A percentile compares a stretch with the other conserved stretches of the same genome.
These are phyloP conservation scores for Colletotrichum chrysophilum DNA, from an alignment of 2,329 filamentous ascomycete genomes.

Conservation along the genomic window DNA sequence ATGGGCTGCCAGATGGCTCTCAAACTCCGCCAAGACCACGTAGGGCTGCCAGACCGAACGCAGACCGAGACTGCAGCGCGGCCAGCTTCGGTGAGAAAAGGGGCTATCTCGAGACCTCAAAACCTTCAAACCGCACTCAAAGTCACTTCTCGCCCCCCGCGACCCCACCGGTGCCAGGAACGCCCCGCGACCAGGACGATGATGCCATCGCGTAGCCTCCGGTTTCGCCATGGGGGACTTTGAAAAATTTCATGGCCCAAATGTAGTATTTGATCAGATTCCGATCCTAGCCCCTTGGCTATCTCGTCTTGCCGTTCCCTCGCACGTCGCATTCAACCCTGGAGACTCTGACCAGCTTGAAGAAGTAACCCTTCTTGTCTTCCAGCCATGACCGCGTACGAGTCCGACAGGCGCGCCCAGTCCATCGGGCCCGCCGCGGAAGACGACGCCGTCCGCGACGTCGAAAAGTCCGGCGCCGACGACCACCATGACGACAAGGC, in stretches of 20 bases:
- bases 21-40: not conserved
- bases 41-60: not conserved
- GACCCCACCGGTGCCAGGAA: slow-evolving; percentile 1
- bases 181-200: slow-evolving; percentile 4
- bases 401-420: not conserved
- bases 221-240: not conserved
- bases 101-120: not conserved
- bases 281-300: not conserved
- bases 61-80: not conserved
- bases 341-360: no score
- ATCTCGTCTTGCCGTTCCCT: not conserved
- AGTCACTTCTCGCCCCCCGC: not conserved
- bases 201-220: slow-evolving; percentile 14
- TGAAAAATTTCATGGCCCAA: not conserved
- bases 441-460: not conserved
- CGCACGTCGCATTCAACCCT: not conserved
- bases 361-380: no score
- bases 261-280: not conserved
- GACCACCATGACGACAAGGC: slow-evolving; percentile 7
- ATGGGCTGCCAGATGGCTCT: not conserved
- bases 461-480: not conserved
- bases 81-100: not conserved
- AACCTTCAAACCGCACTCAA: not conserved
- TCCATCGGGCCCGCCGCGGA: slow-evolving; percentile 8
- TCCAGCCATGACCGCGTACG: slow-evolving; percentile 12